These are phyloP conservation scores for Astraeus odoratus DNA, from an alignment of 768 basidiomycete species.

Conservation along the genomic window DNA sequence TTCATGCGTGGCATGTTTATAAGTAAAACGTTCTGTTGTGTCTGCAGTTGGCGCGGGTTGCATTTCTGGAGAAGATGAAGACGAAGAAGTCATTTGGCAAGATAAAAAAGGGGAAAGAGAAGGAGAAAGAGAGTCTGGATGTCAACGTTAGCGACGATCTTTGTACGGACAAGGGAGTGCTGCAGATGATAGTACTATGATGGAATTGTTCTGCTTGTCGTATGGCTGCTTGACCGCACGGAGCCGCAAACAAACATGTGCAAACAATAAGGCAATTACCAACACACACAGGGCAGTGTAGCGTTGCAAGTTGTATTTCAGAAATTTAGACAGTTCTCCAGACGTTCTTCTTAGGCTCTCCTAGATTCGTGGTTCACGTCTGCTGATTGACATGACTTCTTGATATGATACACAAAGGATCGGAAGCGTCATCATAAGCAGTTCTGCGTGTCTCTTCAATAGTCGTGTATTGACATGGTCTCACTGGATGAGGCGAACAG, in stretches of 20 bases:
- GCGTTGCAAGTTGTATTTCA: too few relatives aligned
- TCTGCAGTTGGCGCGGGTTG: constrained; percentile 38
- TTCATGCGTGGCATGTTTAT: constrained; percentile 71
- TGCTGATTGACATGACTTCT: constrained; percentile 6
- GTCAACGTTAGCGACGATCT: constrained; percentile 25
- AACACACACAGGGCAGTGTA: too few relatives aligned
- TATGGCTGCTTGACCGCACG: constrained; percentile 10
- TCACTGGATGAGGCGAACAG: too few relatives aligned
- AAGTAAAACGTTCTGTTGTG: constrained; percentile 38
- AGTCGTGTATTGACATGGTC: too few relatives aligned
- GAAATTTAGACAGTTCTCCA: too few relatives aligned
- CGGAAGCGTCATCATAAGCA: constrained; percentile 26
- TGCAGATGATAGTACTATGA: constrained; percentile 22
- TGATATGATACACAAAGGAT: constrained; percentile 16
- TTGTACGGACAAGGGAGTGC: constrained; percentile 25
- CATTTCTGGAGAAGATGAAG: constrained; percentile 74
- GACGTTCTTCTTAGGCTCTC: too few relatives aligned
- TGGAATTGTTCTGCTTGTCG: constrained; percentile 16
- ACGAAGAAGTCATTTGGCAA: constrained; percentile 62
- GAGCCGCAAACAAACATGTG: constrained; percentile 13
- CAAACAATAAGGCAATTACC: too few relatives aligned
- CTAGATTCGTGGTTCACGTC: neutral
- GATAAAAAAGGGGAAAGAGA: constrained; percentile 21
- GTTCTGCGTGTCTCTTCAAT: constrained; percentile 14
- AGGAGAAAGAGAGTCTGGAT: constrained; percentile 25